Evolutionary conservation across 2,329 filamentous ascomycete genomes (phyloP).

Genomic region (Aspergillus ruber): DNA sequence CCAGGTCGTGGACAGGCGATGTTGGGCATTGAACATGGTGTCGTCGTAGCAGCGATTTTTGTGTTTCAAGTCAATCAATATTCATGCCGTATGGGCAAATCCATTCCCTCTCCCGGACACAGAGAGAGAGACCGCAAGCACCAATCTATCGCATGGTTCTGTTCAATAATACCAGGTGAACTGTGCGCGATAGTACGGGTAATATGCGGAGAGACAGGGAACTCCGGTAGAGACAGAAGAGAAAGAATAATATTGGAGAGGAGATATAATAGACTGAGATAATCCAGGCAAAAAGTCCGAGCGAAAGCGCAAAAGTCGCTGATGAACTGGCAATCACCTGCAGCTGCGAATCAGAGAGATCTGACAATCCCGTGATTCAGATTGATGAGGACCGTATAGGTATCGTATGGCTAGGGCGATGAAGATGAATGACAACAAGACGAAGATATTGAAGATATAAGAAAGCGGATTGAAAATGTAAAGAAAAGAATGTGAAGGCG

Average conservation of each 20-base stretch:
- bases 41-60: constrained; percentile 14
- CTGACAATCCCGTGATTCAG: background rate
- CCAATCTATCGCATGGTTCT: constrained; percentile 37
- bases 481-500: constrained; percentile 2
- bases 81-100: constrained; percentile 21
- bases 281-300: background rate
- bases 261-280: constrained; percentile 1
- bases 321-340: background rate
- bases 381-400: background rate
- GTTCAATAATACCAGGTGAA: constrained; percentile 6
- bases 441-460: constrained; percentile 2
- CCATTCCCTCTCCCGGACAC: constrained; percentile 29
- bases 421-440: constrained; percentile 2
- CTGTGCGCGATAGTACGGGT: background rate
- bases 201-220: constrained; percentile 3
- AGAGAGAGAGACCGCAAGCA: constrained; percentile 6
- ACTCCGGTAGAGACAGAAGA: constrained; percentile 4
- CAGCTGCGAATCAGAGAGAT: background rate
- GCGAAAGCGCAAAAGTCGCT: background rate
- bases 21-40: constrained; percentile 38
- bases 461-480: background rate
- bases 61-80: constrained; percentile 11
- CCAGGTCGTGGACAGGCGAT: constrained; percentile 30
- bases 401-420: background rate
- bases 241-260: constrained; percentile 9